These are phyloP conservation scores for Apiospora sp. DNA, from an alignment of 2,329 filamentous ascomycete species.

Conservation along the genomic window DNA sequence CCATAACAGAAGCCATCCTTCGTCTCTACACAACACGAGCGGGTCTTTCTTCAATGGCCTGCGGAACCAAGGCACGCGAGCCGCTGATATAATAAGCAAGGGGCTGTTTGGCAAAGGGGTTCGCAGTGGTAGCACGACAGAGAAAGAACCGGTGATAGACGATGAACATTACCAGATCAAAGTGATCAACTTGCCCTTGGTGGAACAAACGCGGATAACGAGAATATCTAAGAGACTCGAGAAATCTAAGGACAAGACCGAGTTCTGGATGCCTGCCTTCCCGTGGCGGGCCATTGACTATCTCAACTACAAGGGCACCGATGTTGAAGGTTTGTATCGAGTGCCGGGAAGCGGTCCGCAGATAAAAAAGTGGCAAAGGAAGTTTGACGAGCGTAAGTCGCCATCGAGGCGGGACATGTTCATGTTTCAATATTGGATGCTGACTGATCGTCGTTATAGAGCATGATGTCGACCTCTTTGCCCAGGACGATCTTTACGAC, in stretches of 20 bases:
- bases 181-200: constrained; percentile 84
- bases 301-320: constrained; percentile 91
- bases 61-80: constrained; percentile 75
- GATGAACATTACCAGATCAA: constrained; percentile 86
- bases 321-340: constrained; percentile 92
- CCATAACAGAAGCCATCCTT: constrained; percentile 53
- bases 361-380: constrained; percentile 91
- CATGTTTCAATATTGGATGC: constrained; percentile 7
- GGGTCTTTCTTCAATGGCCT: constrained; percentile 75
- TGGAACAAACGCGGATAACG: constrained; percentile 89
- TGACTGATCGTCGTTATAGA: constrained; percentile 57
- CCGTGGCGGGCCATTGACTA: constrained; percentile 97
- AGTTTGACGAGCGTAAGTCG: constrained; percentile 80
- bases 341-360: constrained; percentile 90
- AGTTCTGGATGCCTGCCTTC: constrained; percentile 98
- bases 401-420: not conserved
- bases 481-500: constrained; percentile 87
- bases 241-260: constrained; percentile 90
- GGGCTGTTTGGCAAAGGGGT: constrained; percentile 82
- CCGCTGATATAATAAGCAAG: constrained; percentile 83
- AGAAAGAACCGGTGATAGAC: constrained; percentile 71
- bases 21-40: constrained; percentile 68
- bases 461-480: constrained; percentile 88
- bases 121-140: constrained; percentile 74
- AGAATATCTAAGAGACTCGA: constrained; percentile 90